phyloP scores from a whole-genome alignment of 768 basidiomycete species.

The Auriculariales sp. region DNA sequence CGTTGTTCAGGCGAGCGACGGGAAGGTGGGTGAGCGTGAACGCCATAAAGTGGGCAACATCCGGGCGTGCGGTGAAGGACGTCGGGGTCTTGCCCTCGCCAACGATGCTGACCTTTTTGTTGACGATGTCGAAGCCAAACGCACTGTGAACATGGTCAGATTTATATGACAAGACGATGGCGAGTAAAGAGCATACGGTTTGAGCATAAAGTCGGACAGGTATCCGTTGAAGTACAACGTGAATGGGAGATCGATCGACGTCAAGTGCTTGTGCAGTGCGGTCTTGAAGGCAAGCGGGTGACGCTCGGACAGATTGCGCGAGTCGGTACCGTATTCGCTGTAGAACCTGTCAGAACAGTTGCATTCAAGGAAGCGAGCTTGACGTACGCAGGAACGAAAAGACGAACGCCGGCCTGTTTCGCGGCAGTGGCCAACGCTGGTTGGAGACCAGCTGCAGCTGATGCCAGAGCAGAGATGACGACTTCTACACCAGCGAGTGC shows the following conservation, averaged over 20 bases:
- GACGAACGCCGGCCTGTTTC: slow-evolving; percentile 5
- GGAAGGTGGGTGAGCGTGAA: not conserved
- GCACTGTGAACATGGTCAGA: not conserved
- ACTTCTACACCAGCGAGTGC: slow-evolving; percentile 2
- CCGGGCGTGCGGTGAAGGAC: not conserved
- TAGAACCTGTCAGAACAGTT: not conserved
- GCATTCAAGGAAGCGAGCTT: not conserved
- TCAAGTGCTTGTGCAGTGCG: not conserved
- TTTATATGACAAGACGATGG: not conserved
- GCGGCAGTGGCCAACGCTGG: not conserved
- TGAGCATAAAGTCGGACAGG: not conserved
- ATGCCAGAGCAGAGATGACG: slow-evolving; percentile 2
- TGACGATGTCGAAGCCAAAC: not conserved
- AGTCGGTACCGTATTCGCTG: not conserved
- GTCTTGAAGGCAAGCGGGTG: not conserved
- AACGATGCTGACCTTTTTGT: too few relatives aligned
- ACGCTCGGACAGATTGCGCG: not conserved
- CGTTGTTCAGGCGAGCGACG: not conserved
- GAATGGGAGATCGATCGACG: not conserved
- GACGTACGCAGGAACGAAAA: slow-evolving; percentile 5
- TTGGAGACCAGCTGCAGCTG: not conserved
- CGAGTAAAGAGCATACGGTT: not conserved
- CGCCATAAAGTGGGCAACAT: not conserved
- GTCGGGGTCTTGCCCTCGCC: too few relatives aligned
- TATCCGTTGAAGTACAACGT: not conserved